Conservation (phyloP, 805 yeast species). For the Sugiyamaella marilandica region DNA sequence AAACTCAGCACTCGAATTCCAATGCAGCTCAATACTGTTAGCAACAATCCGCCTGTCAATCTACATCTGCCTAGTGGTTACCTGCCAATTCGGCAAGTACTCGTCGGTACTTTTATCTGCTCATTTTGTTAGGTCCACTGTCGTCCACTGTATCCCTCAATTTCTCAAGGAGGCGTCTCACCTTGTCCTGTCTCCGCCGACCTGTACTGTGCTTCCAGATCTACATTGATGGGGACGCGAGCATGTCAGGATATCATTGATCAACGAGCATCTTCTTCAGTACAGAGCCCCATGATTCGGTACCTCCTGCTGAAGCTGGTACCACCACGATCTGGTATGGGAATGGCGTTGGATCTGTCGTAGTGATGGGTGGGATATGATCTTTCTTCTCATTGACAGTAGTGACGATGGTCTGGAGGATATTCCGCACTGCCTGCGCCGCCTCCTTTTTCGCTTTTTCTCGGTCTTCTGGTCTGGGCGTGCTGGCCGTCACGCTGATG, state of each 20-base stretch:
- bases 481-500: constrained; percentile 44
- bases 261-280: constrained; percentile 31
- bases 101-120: too few relatives aligned
- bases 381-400: constrained; percentile 52
- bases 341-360: constrained; percentile 63
- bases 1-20: too few relatives aligned
- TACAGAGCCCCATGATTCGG: constrained; percentile 34
- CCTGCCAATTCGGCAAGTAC: too few relatives aligned
- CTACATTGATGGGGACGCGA: too few relatives aligned
- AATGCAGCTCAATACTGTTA: too few relatives aligned
- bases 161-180: too few relatives aligned
- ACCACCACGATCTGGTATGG: constrained; percentile 43
- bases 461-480: constrained; percentile 18
- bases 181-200: too few relatives aligned
- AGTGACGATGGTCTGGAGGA: constrained; percentile 45
- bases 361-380: constrained; percentile 71
- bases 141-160: too few relatives aligned
- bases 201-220: too few relatives aligned
- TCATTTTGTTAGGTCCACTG: too few relatives aligned
- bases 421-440: constrained; percentile 36
- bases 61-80: too few relatives aligned
- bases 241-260: neutral
- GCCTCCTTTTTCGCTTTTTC: constrained; percentile 27
- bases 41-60: too few relatives aligned
- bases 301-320: constrained; percentile 17